Evolutionary conservation across 2,329 filamentous ascomycete genomes (phyloP), one percentile per base, ranked within the genome.

Genomic region (Elsinoe batatas): DNA sequence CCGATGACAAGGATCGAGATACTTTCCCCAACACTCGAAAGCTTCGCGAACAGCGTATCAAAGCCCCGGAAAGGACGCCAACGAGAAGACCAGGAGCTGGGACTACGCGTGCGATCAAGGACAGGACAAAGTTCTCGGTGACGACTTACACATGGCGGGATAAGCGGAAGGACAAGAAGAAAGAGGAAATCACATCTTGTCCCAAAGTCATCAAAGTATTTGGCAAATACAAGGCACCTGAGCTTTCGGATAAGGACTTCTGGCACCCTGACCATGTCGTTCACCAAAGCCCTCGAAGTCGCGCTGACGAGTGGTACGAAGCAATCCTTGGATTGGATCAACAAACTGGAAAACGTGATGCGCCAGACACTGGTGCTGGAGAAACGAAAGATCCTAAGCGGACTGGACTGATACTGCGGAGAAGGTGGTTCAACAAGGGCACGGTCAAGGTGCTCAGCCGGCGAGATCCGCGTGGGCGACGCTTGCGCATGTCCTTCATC

Each of bases 281-380:
- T 30, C 3, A 30, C 26, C 5, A 30, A 30, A 8, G 4, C 5
- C 26, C n/a, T n/a, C 53, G 55, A 33, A 37, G 35, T 22, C 43
- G 56, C 2, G 57, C 51, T 6, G 49, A 56, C 20, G 47, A 57
- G 7, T 59, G 57, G 57, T 59, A 59, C 42, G 50, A 59, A 17
- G 47, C 47, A 5, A 51, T 51, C 1, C 47, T 51, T 13, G 47
- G 47, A 10, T 4, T 51, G 7, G 15, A 17, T 13, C 26, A 35
- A 26, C 44, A 49, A 26, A 26, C 32, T 11, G 13, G n/a, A 1
- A 13, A 35, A 2, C 3, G 12, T 7, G 18, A 44, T 5, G 3
- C 10, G 2, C 3, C 8, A 18, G 3, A 26, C 42, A 15, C 8
- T 11, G 42, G 4, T 15, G 20, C 42, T 11, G 7, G 4, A 13